Percentiles rank a stretch among this genome's conserved stretches.
phyloP scores from a whole-genome alignment of 2,329 filamentous ascomycete species.

The Apiospora koreana region DNA sequence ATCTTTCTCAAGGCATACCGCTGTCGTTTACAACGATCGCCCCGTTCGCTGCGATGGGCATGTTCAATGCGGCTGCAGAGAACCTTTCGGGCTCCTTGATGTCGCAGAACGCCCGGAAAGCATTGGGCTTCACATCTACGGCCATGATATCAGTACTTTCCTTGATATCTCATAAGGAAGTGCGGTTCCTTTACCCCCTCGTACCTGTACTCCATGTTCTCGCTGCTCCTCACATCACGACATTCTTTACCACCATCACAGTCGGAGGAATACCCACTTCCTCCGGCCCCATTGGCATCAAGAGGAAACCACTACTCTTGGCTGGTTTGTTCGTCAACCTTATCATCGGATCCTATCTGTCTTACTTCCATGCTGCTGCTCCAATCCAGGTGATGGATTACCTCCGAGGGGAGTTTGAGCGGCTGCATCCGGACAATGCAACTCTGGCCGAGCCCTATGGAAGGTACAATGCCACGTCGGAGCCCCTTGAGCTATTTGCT shows the following conservation, averaged over 20 bases:
- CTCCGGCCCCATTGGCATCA: constrained; percentile 32
- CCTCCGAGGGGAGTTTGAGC: constrained; percentile 73
- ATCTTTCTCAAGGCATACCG: constrained; percentile 85
- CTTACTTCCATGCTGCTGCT: constrained; percentile 77
- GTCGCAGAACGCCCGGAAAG: constrained; percentile 47
- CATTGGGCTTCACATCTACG: constrained; percentile 59
- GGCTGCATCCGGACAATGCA: constrained; percentile 47
- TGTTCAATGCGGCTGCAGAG: constrained; percentile 53
- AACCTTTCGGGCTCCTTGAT: constrained; percentile 34
- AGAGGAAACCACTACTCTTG: constrained; percentile 58
- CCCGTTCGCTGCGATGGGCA: constrained; percentile 70
- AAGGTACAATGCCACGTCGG: constrained; percentile 26
- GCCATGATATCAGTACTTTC: constrained; percentile 67
- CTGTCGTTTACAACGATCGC: constrained; percentile 81
- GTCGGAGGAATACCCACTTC: constrained; percentile 28
- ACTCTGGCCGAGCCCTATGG: constrained; percentile 27
- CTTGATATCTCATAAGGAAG: constrained; percentile 90
- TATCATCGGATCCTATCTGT: constrained; percentile 71
- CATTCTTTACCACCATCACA: constrained; percentile 60
- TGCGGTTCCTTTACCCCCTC: constrained; percentile 93
- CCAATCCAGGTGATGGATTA: constrained; percentile 73
- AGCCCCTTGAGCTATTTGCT: constrained; percentile 57
- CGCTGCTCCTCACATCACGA: constrained; percentile 65
- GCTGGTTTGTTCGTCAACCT: constrained; percentile 66
- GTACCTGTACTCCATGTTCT: constrained; percentile 84